Evolutionary conservation across 2,329 filamentous ascomycete species (phyloP).

Genomic region (Fusarium albosuccineum): DNA sequence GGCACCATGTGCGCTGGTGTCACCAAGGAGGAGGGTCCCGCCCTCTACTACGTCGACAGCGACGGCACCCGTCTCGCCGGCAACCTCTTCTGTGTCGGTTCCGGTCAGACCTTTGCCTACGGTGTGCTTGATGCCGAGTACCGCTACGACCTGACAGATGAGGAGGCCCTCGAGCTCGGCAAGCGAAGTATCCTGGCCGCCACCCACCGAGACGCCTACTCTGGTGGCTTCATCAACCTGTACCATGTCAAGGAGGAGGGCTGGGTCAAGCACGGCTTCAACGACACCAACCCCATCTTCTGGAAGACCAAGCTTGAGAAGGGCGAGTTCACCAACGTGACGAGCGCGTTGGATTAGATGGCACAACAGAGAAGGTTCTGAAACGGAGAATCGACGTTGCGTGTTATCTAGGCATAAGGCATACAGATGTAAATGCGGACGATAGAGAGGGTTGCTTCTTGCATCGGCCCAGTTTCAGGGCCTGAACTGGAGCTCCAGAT

Average conservation of each 20-base stretch:
- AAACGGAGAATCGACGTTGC: slow-evolving; percentile 5
- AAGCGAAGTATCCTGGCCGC: slow-evolving; percentile 94
- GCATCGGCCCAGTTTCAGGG: slow-evolving; percentile 20
- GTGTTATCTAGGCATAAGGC: slow-evolving; percentile 16
- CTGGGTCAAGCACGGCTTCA: slow-evolving; percentile 99
- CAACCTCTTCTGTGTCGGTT: slow-evolving; percentile 98
- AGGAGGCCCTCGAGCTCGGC: slow-evolving; percentile 92
- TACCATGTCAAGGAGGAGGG: slow-evolving; percentile 99
- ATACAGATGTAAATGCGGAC: slow-evolving; percentile 19
- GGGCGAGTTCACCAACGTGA: slow-evolving; percentile 98
- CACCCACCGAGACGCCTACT: slow-evolving; percentile 98
- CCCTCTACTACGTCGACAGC: slow-evolving; percentile 96
- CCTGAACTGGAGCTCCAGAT: slow-evolving; percentile 22
- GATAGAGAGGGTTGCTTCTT: slow-evolving; percentile 38
- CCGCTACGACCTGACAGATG: slow-evolving; percentile 85
- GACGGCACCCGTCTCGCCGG: slow-evolving; percentile 93
- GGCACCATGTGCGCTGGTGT: slow-evolving; percentile 99
- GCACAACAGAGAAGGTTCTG: slow-evolving; percentile 6
- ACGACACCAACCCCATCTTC: slow-evolving; percentile 98
- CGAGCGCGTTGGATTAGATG: slow-evolving; percentile 74
- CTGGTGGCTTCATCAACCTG: slow-evolving; percentile 97
- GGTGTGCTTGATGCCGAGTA: slow-evolving; percentile 98
- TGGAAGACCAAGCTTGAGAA: slow-evolving; percentile 99
- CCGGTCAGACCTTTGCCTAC: slow-evolving; percentile 98
- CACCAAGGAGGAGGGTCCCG: slow-evolving; percentile 93